Conservation (phyloP, 306 rosid genomes). For the Cicer cuneatum region DNA sequence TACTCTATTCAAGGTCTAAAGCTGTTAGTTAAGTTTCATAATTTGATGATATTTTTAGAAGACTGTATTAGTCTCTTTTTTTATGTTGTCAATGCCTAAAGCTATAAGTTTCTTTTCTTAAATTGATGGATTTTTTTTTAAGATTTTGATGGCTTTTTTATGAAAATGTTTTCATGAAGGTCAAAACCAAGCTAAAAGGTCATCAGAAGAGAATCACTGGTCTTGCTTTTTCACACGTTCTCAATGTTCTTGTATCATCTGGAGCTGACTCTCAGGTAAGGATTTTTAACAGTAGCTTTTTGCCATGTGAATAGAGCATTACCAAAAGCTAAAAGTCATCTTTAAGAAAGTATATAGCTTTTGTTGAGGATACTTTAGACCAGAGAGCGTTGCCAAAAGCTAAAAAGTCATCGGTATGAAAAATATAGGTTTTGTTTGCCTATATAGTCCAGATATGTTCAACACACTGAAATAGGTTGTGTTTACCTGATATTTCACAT, state of each 20-base stretch:
- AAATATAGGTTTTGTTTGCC: not conserved
- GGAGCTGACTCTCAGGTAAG: slow-evolving; percentile 99
- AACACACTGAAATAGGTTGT: not conserved
- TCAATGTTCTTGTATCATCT: slow-evolving; percentile 95
- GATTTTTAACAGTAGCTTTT: slow-evolving; percentile 33
- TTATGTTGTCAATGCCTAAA: slow-evolving; percentile 23
- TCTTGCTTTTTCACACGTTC: slow-evolving; percentile 85
- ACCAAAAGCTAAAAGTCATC: not conserved
- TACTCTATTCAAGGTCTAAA: slow-evolving; percentile 37
- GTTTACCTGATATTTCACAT: slow-evolving; percentile 14
- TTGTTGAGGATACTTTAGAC: not conserved
- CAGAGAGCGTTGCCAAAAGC: slow-evolving; percentile 1
- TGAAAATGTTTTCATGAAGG: slow-evolving; percentile 57
- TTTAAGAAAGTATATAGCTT: not conserved
- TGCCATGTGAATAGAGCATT: slow-evolving; percentile 24
- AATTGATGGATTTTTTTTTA: not conserved
- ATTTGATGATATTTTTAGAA: not conserved
- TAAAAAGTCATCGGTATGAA: not conserved
- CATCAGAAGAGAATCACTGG: slow-evolving; percentile 99
- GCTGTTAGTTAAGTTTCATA: slow-evolving; percentile 24
- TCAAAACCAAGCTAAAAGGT: slow-evolving; percentile 92
- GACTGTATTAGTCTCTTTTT: slow-evolving; percentile 25
- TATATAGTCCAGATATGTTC: slow-evolving; percentile 3
- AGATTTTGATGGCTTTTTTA: slow-evolving; percentile 30
- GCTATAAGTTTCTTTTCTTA: slow-evolving; percentile 23